Base-by-base conservation (phyloP, 148 eudicot genomes). In the Fagopyrum homotropicum region DNA sequence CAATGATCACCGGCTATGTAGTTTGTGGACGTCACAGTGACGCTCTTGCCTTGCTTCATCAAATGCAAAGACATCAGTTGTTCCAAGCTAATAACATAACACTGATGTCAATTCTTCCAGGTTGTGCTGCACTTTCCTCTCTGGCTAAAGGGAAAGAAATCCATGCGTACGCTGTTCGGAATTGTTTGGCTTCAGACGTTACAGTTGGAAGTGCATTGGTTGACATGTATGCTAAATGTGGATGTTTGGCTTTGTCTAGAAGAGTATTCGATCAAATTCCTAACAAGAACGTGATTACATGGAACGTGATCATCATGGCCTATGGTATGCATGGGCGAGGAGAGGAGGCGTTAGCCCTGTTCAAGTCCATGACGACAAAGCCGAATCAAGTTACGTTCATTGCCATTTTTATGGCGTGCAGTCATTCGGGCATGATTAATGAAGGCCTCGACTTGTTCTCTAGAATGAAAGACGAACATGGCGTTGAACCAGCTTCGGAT, bases 271-370 rank as follows among this genome's bases (percentile, higher is more conserved):
- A 93, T 46, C 69, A 69, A 44, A 85, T 93, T 86, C 83, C 91
- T 30, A 73, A 76, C 61, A 89, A 82, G 84, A 93, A 93, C 79
- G 84, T 86, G 72, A 89, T 93, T 75, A 90, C 98, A 61, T 93
- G 96, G 98, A 93, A 93, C 64, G 92, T 88, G 73, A 87, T 93
- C 61, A 85, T 93, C 75, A 84, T 86, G 98, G 94, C 97, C 76
- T 89, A 91, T 64, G 98, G 97, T 72, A 89, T 93, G 96, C 98
- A 90, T 57, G 98, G 98, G 73, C 84, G 83, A 80, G 96, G 93
- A 70, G 81, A 84, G 35, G 87, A 85, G 75, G 92, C 93, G 55
- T 73, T 86, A 71, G 40, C 59, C 47, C 89, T 90, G 35, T 86
- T 92, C 70, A 75, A 75, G 55, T 76, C 59, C 15, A 92, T 90